Evolutionary conservation across 2,329 filamentous ascomycete genomes (phyloP).

Genomic region (Biscogniauxia sp.): DNA sequence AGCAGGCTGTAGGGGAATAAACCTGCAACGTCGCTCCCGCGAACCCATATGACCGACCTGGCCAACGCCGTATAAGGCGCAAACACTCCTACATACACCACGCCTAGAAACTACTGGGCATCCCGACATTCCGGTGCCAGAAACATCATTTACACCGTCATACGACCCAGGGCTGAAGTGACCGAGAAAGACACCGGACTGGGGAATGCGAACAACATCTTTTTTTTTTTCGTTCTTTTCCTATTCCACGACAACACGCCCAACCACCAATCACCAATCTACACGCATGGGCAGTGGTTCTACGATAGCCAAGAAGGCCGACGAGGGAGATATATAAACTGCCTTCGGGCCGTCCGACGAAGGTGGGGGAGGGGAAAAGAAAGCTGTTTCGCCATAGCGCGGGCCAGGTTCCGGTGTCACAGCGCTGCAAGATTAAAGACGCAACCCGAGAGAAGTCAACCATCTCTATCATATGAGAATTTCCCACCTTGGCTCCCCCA

Average conservation of each 20-base stretch:
- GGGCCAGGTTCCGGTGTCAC: constrained; percentile 1
- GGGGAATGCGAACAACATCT: constrained; percentile 10
- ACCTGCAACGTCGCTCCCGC: neutral
- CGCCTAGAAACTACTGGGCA: neutral
- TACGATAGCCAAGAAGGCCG: neutral
- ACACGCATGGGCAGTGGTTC: neutral
- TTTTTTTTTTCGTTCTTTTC: neutral
- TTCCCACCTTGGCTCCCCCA: constrained; percentile 18
- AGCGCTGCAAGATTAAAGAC: neutral
- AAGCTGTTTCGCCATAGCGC: neutral
- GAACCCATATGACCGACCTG: neutral
- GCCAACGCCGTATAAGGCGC: neutral
- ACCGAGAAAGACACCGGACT: constrained; percentile 22
- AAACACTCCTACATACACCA: neutral
- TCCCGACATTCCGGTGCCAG: constrained; percentile 22
- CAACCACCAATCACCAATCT: neutral
- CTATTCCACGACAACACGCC: neutral
- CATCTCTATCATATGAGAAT: constrained; percentile 20
- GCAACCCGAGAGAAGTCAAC: constrained; percentile 10
- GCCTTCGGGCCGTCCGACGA: neutral
- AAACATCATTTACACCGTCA: constrained; percentile 11
- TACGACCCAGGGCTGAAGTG: constrained; percentile 13
- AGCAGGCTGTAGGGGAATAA: neutral
- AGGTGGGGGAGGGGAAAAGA: constrained; percentile 1
- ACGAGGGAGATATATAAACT: neutral